These are phyloP conservation scores for Dorcoceras hygrometricum DNA, from an alignment of 257 asterid species.

Conservation along the genomic window DNA sequence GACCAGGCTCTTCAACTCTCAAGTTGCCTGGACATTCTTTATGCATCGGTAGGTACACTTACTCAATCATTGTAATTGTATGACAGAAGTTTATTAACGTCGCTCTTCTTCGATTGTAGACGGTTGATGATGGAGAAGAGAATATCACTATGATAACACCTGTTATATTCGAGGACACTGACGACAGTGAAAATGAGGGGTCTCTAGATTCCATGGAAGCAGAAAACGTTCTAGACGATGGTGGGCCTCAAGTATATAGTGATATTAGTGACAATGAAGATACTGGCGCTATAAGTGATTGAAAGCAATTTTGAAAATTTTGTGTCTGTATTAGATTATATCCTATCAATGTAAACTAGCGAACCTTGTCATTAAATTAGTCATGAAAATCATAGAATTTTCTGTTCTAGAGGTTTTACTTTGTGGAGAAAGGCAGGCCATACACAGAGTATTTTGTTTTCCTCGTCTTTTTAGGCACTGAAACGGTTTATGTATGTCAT, in stretches of 20 bases:
- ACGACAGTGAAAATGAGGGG: slow-evolving; percentile 56
- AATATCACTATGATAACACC: slow-evolving; percentile 45
- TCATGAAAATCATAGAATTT: no score
- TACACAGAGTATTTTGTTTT: no score
- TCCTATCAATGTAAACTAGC: not conserved
- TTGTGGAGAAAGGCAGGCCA: not conserved
- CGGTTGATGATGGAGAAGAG: slow-evolving; percentile 51
- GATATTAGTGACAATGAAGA: slow-evolving; percentile 50
- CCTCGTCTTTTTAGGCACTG: no score
- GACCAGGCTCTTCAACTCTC: slow-evolving; percentile 60
- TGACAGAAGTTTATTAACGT: not conserved
- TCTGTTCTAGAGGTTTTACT: no score
- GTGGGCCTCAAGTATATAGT: slow-evolving; percentile 38
- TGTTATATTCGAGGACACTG: slow-evolving; percentile 56
- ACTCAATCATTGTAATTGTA: not conserved
- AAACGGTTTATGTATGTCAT: no score
- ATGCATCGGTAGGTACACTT: slow-evolving; percentile 58
- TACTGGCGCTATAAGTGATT: slow-evolving; percentile 46
- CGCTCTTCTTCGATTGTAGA: slow-evolving; percentile 33
- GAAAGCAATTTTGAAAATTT: not conserved
- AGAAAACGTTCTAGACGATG: slow-evolving; percentile 43
- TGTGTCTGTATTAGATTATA: slow-evolving; percentile 15
- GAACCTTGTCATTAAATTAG: not conserved
- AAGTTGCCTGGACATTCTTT: slow-evolving; percentile 68
- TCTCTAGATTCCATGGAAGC: slow-evolving; percentile 70